Conservation (phyloP, 2,329 filamentous ascomycete species). For the Penicillium fuscoglaucum region DNA sequence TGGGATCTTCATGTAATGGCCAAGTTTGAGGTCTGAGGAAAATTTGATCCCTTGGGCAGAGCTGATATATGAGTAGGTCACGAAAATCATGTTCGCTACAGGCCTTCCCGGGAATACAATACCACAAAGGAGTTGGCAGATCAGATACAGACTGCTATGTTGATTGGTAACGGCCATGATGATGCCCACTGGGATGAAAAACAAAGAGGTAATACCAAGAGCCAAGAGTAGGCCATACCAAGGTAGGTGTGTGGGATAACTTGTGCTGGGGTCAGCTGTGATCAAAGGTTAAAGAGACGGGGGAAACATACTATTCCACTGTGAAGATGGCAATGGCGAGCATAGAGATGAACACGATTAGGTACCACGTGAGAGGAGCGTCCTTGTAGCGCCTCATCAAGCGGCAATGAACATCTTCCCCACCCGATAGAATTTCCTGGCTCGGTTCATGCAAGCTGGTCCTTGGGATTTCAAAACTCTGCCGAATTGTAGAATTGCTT, state of each 20-base stretch:
- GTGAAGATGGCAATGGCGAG: constrained; percentile 77
- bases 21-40: constrained; percentile 80
- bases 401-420: constrained; percentile 80
- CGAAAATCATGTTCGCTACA: constrained; percentile 91
- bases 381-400: constrained; percentile 82
- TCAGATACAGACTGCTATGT: constrained; percentile 80
- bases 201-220: constrained; percentile 71
- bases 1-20: constrained; percentile 60
- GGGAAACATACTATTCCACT: constrained; percentile 70
- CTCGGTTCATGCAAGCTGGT: constrained; percentile 26
- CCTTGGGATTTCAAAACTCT: constrained; percentile 14
- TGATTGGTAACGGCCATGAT: constrained; percentile 93
- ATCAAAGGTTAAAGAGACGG: not conserved
- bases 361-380: constrained; percentile 78
- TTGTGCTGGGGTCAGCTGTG: constrained; percentile 35
- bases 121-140: constrained; percentile 82
- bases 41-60: constrained; percentile 89
- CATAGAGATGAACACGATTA: constrained; percentile 73
- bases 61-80: constrained; percentile 87
- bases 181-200: constrained; percentile 89
- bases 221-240: constrained; percentile 85
- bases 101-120: constrained; percentile 79
- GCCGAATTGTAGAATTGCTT: constrained; percentile 11
- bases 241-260: constrained; percentile 76
- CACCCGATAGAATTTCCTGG: constrained; percentile 54